Evolutionary conservation across 2,329 filamentous ascomycete species (phyloP).

Genomic region (Sarocladiaceae sp.): DNA sequence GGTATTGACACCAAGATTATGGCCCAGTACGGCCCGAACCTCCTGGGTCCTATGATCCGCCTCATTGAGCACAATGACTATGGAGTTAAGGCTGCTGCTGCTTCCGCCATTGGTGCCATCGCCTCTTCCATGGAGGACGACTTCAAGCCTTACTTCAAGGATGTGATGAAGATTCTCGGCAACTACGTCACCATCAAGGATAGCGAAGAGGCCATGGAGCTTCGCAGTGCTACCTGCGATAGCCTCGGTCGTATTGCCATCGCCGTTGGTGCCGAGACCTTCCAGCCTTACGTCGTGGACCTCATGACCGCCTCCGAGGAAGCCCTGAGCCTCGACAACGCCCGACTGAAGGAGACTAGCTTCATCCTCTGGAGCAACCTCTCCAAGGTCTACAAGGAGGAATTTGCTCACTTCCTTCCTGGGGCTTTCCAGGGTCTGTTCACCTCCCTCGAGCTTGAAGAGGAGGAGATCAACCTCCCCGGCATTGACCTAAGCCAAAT

Average conservation of each 20-base stretch:
- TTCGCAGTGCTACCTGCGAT: conserved; percentile 85
- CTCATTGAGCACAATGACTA: conserved; percentile 80
- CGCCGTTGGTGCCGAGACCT: conserved; percentile 77
- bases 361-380: conserved; percentile 96
- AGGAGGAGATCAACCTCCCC: conserved; percentile 79
- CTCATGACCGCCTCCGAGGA: conserved; percentile 92
- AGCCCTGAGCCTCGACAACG: conserved; percentile 80
- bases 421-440: conserved; percentile 77
- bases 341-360: conserved; percentile 87
- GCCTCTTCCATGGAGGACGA: conserved; percentile 75
- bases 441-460: conserved; percentile 77
- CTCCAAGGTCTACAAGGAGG: conserved; percentile 84
- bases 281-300: conserved; percentile 85
- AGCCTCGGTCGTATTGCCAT: conserved; percentile 88
- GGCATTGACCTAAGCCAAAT: conserved; percentile 51
- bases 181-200: conserved; percentile 81
- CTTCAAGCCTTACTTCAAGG: conserved; percentile 87
- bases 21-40: conserved; percentile 70
- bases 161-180: conserved; percentile 84
- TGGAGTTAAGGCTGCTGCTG: conserved; percentile 83
- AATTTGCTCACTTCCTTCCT: conserved; percentile 71
- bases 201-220: conserved; percentile 79
- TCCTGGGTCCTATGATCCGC: conserved; percentile 78
- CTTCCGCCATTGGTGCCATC: conserved; percentile 84
- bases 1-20: conserved; percentile 75